phyloP scores from a whole-genome alignment of 176 grass and related monocot species.

The Cymbopogon citratus region DNA sequence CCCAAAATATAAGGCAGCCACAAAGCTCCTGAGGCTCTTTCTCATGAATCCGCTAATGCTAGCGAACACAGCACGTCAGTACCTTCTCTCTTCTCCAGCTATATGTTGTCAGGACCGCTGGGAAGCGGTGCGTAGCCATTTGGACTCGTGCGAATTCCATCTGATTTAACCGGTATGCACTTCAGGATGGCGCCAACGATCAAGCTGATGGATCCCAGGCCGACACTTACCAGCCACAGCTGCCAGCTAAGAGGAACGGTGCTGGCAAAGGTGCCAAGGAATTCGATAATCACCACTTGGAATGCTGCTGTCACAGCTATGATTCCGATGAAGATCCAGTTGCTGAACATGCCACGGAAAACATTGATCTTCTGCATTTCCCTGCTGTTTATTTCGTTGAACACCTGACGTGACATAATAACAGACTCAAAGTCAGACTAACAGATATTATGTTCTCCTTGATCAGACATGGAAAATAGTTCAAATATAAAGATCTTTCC shows the following conservation, averaged over 20 bases:
- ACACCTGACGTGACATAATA: constrained; percentile 43
- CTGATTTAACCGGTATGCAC: constrained; percentile 62
- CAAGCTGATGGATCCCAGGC: constrained; percentile 72
- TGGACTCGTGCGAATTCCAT: neutral
- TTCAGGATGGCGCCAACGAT: constrained; percentile 71
- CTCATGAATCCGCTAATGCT: neutral
- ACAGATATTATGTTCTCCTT: neutral
- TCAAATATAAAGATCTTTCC: neutral
- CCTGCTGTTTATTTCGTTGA: constrained; percentile 97
- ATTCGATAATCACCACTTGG: constrained; percentile 87
- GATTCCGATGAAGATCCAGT: constrained; percentile 63
- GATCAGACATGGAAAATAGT: neutral
- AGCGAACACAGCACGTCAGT: neutral
- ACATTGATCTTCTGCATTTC: constrained; percentile 97
- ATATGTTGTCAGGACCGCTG: constrained; percentile 69
- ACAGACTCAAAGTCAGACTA: neutral
- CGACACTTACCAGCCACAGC: constrained; percentile 64
- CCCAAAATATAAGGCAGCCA: neutral
- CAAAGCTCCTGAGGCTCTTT: constrained; percentile 1
- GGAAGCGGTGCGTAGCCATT: constrained; percentile 60
- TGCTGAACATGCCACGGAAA: constrained; percentile 62
- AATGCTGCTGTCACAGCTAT: constrained; percentile 57
- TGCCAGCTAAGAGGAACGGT: constrained; percentile 78
- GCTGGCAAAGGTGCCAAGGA: constrained; percentile 75
- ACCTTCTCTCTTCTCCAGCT: neutral